Base-by-base conservation (phyloP, 1,284 basidiomycete genomes). In the Wallemia ichthyophaga region DNA sequence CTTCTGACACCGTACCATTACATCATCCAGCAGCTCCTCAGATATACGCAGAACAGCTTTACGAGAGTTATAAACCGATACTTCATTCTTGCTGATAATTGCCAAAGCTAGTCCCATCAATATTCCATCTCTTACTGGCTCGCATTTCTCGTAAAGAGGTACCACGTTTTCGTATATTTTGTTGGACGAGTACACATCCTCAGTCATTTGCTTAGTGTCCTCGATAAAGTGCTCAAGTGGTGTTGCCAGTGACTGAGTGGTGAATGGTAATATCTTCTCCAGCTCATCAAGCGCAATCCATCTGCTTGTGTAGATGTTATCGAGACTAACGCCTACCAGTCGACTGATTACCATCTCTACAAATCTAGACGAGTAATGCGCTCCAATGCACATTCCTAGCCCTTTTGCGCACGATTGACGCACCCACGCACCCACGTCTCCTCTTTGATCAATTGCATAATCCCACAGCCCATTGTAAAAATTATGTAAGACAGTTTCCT, bases 391-490 rank as follows among this genome's bases (percentile, higher is more conserved):
- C 11, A 48, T 48, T 11, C 13, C n/a, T 19, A 87, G 66, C 19
- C 81, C 79, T 58, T 74, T 74, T 62, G 86, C 73, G 66, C 79
- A 80, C 48, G 79, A 74, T n/a, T 83, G 75, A 58, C 94, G 82
- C 27, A 94, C 78, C 91, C 91, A 96, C 0, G 91, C 95, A 26
- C 94, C 94, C 25, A 99, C 85, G 67, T 99, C 94, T 2, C 94
- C 94, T 60, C 94, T 78, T 69, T 94, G 84, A 67, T 98, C 94
- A 27, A 78, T 80, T 1, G 86, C 82, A 67, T 96, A 96, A 71
- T 99, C 92, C 19, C 78, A 74, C 37, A 98, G 69, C 1, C 87
- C 88, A 15, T 66, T 67, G 23, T 82, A 69, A 28, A 74, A 65
- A 0, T 68, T 65, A 23, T 59, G n/a, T 26, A 70, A 56, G 25